Conservation (phyloP, 1,284 basidiomycete genomes). For the Chondrostereum purpureum region DNA sequence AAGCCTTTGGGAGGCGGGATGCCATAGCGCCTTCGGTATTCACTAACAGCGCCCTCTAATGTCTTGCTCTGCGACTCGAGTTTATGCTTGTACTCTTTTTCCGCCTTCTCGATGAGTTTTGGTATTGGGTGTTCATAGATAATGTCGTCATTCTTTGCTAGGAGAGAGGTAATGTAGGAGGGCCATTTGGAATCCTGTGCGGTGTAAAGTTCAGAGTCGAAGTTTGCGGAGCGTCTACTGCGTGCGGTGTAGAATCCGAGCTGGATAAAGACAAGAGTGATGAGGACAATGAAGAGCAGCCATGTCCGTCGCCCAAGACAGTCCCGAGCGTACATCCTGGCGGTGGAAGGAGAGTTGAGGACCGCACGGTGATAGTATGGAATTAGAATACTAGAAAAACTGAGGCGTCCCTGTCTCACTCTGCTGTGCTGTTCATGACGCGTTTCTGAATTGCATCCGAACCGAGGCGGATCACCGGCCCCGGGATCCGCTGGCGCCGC, state of each 20-base stretch:
- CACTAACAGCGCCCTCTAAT: constrained; percentile 64
- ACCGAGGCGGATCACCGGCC: too few species aligned
- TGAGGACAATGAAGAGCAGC: constrained; percentile 36
- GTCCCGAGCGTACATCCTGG: too few species aligned
- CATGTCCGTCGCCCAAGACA: constrained; percentile 19
- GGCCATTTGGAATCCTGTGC: background rate
- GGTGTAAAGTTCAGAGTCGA: background rate
- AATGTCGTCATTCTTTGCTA: constrained; percentile 5
- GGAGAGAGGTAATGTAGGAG: constrained; percentile 8
- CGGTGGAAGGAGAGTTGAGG: too few species aligned
- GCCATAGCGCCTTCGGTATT: constrained; percentile 74
- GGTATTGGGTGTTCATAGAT: constrained; percentile 68
- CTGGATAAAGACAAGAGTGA: constrained; percentile 50
- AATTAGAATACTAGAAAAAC: too few species aligned
- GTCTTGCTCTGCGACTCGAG: constrained; percentile 72
- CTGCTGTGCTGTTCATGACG: too few species aligned
- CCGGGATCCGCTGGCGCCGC: too few species aligned
- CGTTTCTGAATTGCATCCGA: too few species aligned
- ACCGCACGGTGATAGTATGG: too few species aligned
- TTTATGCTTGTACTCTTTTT: constrained; percentile 57
- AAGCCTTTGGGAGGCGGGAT: constrained; percentile 84
- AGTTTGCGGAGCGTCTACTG: constrained; percentile 13
- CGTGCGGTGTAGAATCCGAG: constrained; percentile 45
- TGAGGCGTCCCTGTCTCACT: too few species aligned
- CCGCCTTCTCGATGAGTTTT: constrained; percentile 74